Evolutionary conservation across 2,329 filamentous ascomycete genomes (phyloP), one percentile per base, ranked within the genome.

Genomic region (Clarireedia homoeocarpa): DNA sequence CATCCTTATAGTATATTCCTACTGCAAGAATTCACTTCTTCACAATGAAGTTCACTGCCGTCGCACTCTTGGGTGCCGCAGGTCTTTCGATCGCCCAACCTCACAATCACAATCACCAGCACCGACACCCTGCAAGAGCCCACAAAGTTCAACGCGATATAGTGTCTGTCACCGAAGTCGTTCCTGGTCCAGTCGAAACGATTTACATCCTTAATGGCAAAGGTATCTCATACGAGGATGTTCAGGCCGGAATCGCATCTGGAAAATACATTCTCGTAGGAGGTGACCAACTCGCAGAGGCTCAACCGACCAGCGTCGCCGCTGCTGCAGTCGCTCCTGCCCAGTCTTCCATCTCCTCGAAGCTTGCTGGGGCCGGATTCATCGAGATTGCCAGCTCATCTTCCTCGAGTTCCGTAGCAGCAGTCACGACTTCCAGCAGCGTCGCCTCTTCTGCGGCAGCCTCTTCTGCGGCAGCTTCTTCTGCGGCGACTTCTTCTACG

Each of bases 201-300:
- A 79, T 86, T 56, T 96, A 91, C 73, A 78, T 86, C 53, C 75
- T 91, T 53, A 81, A 86, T 59, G 86, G 85, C 59, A 65, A 83
- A 66, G 20, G 48, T 6, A 78, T 95, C 63, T 75, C 76, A 53
- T 72, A 79, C 58, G 72, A 79, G 0, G 80, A 90, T 58, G 90
- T 90, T 53, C 79, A 86, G 73, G 69, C 81, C 55, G 89, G 90
- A 61, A 78, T 97, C 64, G 73, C 79, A 56, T 80, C 85, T 59
- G 88, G 90, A 52, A 79, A 81, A 48, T 94, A 83, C 74, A 76
- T 86, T 48, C 74, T 88, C 49, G 75, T 86, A 47, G 81, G 82
- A 62, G 80, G 83, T 68, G 75, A 47, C 34, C 45, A 62, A 38
- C 54, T 78, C 46, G 73, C 73, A 14, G 80, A 81, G 49, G 77